These are phyloP conservation scores for Paecilomyces formosus DNA, from an alignment of 2,329 filamentous ascomycete species.

Conservation along the genomic window DNA sequence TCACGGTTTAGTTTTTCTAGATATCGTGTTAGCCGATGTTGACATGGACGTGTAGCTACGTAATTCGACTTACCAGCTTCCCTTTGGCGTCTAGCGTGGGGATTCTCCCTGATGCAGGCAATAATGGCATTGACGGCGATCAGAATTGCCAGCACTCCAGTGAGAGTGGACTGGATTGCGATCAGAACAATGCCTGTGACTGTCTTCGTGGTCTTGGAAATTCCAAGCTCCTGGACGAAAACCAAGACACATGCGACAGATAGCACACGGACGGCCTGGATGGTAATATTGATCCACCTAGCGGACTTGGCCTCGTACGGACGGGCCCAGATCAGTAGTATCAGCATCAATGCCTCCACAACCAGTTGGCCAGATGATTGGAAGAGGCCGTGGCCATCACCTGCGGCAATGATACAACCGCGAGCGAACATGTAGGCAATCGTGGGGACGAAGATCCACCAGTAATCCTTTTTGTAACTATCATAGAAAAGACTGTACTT, in stretches of 20 bases:
- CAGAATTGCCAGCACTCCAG: constrained; percentile 73
- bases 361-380: constrained; percentile 75
- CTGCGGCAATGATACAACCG: constrained; percentile 76
- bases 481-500: constrained; percentile 99
- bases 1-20: constrained; percentile 70
- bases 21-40: constrained; percentile 13
- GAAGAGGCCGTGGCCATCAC: constrained; percentile 73
- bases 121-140: constrained; percentile 86
- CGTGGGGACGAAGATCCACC: constrained; percentile 90
- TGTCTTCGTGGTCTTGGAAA: constrained; percentile 87
- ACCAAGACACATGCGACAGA: constrained; percentile 84
- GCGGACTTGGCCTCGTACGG: constrained; percentile 81
- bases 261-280: constrained; percentile 80
- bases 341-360: constrained; percentile 73
- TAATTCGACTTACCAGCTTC: constrained; percentile 64
- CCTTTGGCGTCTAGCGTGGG: constrained; percentile 80
- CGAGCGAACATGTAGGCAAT: constrained; percentile 89
- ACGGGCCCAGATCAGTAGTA: constrained; percentile 71
- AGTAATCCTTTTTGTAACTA: constrained; percentile 85
- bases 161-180: constrained; percentile 79
- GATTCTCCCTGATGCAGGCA: constrained; percentile 76
- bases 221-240: constrained; percentile 87
- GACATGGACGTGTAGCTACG: neutral
- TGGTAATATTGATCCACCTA: constrained; percentile 88
- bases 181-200: constrained; percentile 90